Evolutionary conservation across 192 early-diverging fungal species (phyloP), one percentile per base, ranked within the genome.

Genomic region (Powellomyces hirtus): DNA sequence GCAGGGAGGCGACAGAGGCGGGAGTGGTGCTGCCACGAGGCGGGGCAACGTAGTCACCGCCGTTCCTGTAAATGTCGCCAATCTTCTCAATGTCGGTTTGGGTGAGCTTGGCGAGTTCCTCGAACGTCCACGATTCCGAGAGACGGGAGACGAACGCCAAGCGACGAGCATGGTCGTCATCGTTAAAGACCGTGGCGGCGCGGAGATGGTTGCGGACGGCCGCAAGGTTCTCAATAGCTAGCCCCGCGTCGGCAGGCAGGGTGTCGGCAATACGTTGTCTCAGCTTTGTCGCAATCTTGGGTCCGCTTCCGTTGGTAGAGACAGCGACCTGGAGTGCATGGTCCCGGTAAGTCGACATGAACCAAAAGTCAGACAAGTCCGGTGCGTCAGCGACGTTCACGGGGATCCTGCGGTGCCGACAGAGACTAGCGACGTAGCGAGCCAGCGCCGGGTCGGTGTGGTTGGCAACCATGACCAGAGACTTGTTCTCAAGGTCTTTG

Each of bases 301-400:
- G 94, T 6, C 90, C 93, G 73, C 91, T 89, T 0, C 91, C 93
- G 37, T 88, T 91, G 1, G 92, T 94, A 20, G 89, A 91, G 18
- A 96, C 90, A 4, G 90, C 89, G 60, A 96, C 86, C 70, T 96
- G 94, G n/a, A 95, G 70, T 37, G 89, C 88, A 59, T 89, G 86
- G 57, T 94, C 90, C 22, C 91, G 78, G 73, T 93, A 60, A 10
- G 89, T 89, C 22, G 90, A 90, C 84, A 90, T 92, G 78, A 95
- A 91, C 75, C 89, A 92, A 75, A 95, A 94, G 71, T 93, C 92
- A 62, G 91, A 94, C 59, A 90, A 70, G 1, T 88, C 86, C 20
- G 92, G 87, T 16, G 89, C 84, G 66, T 91, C 90, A 0, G 92
- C 87, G 14, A 90, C 90, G 65, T 94, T 93, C 35, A 94, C 90